phyloP scores from a whole-genome alignment of 768 basidiomycete species.

The Calocera viscosa region DNA sequence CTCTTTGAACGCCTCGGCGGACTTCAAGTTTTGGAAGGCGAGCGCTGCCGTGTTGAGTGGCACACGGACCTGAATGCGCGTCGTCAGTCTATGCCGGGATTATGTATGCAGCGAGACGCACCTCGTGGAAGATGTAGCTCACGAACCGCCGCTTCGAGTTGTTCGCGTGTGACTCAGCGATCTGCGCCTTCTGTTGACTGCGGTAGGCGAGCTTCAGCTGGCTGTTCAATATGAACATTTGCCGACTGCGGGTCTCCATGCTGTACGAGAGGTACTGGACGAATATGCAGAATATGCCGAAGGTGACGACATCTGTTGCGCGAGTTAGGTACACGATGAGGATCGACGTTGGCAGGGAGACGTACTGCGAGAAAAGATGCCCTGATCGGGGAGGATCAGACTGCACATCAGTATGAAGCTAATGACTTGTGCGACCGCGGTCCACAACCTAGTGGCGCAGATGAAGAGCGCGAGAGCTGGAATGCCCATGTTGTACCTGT shows the following conservation, averaged over 20 bases:
- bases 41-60: slow-evolving; percentile 37
- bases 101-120: background rate
- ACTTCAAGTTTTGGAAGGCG: slow-evolving; percentile 7
- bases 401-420: slow-evolving; percentile 9
- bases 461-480: background rate
- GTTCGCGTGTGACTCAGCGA: slow-evolving; percentile 53
- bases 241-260: slow-evolving; percentile 38
- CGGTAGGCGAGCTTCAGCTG: slow-evolving; percentile 64
- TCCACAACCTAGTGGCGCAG: background rate
- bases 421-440: slow-evolving; percentile 17
- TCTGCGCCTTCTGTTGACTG: slow-evolving; percentile 48
- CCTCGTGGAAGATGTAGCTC: slow-evolving; percentile 39
- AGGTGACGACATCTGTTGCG: slow-evolving; percentile 11
- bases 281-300: slow-evolving; percentile 18
- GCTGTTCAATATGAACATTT: slow-evolving; percentile 54
- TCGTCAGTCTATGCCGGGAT: background rate
- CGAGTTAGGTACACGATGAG: background rate
- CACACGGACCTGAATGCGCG: slow-evolving; percentile 35
- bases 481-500: background rate
- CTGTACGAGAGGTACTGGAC: slow-evolving; percentile 19
- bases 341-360: slow-evolving; percentile 17
- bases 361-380: background rate
- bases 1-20: slow-evolving; percentile 4
- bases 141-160: slow-evolving; percentile 33
- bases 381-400: background rate